Base-by-base conservation (phyloP, 2,329 filamentous ascomycete species). In the Xylariaceae sp. region DNA sequence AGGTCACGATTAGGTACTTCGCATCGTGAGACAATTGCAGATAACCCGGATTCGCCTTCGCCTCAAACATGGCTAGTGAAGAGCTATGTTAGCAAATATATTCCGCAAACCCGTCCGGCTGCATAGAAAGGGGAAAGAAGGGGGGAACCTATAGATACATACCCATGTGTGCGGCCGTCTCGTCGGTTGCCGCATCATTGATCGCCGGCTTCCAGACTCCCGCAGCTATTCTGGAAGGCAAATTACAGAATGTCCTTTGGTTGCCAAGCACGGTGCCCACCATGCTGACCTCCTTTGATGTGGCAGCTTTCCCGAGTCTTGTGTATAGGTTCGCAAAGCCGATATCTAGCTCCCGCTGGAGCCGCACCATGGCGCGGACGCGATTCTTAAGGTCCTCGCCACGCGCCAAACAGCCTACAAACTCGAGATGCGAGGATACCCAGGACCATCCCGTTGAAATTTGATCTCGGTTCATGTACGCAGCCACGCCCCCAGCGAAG, bases 291-390 rank as follows among this genome's bases (percentile, higher is more conserved):
- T 78, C 64, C 72, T 80, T 76, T 65, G 78, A 65, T 50, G 76
- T 70, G 11, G 87, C 86, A 11, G 82, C 84, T 64, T 80, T 79
- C 1, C 91, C 91, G 30, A 99, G 81, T 31, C 86, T 80, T 3
- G 90, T 96, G 71, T 96, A 96, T 55, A 96, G 77, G 67, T 96
- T 94, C 11, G 84, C 85, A 67, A 91, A 95, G 2, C 88, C 88
- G 11, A 96, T 79, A 9, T 77, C 78, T 11, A 89, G 79, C 55
- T 88, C 83, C 45, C 76, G 70, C 35, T 84, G 78, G 26, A 91
- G 74, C 55, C 78, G 76, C n/a, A 81, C 77, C 68, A 96, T 77
- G 57, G 76, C 79, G n/a, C 77, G 74, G 7, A 96, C 78, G 34
- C 94, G 83, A 66, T 84, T 81, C 62, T 85, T 84, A 60, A 97